Base-by-base conservation (phyloP, 345 rosid species). In the Lumnitzera littorea region DNA sequence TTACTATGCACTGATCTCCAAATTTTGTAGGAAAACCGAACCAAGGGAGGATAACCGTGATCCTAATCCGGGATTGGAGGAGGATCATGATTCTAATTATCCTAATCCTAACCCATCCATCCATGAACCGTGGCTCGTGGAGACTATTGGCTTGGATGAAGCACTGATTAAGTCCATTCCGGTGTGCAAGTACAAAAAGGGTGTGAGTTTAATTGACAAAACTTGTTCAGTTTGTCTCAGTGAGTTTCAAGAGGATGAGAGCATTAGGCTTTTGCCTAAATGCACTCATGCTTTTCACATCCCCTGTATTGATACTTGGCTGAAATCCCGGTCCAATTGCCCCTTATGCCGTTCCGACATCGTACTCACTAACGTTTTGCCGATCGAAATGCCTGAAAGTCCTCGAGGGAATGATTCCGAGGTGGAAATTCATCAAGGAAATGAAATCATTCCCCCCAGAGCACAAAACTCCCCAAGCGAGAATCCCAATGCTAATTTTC, bases 181-280 rank as follows among this genome's bases (percentile, higher is more conserved):
- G 24, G 71, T 74, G 13, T 75, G 78, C 70, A 86, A 74, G 84
- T 84, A 80, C 72, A 83, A 70, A 64, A 90, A 72, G 58, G 75
- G 80, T 3, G 75, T 73, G 58, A 84, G 85, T 15, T 64, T 79
- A 52, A 67, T 82, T 41, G 84, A 79, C 3, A 88, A 78, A 60
- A 77, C 85, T 69, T 94, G 99, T 74, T 82, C 96, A 0, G 91
- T 90, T 68, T 94, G 99, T 70, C 90, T 94, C 49, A 82, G 84
- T 36, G 97, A 94, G 70, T 90, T 94, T 50, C 70, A 74, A 55
- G 96, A 87, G 63, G 86, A 77, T 6, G 96, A 90, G 67, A 76
- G 70, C 72, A 24, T 94, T 24, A 86, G 97, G 83, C 77, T 94
- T 24, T 74, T 90, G 76, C 99, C 99, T 13, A 90, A 77, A 64